Evolutionary conservation across 768 basidiomycete species (phyloP).

Genomic region (Lentinula detonsa): DNA sequence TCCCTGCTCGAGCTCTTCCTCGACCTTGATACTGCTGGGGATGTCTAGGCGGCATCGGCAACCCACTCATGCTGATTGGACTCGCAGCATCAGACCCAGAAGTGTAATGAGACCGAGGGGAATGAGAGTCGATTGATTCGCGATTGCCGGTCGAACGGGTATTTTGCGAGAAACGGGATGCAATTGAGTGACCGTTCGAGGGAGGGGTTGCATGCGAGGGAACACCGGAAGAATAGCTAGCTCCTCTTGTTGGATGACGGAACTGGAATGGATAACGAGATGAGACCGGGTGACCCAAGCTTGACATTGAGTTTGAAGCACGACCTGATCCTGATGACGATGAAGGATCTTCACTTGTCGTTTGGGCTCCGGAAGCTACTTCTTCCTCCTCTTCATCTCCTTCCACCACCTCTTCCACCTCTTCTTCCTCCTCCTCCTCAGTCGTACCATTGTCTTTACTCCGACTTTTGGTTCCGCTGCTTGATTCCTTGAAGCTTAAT

Average conservation of each 20-base stretch:
- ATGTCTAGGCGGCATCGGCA: conserved; percentile 40
- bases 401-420: conserved; percentile 20
- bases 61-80: conserved; percentile 25
- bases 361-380: conserved; percentile 35
- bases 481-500: conserved; percentile 32
- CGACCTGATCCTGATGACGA: conserved; percentile 41
- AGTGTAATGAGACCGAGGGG: conserved; percentile 32
- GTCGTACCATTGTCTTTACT: conserved; percentile 20
- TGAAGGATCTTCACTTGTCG: conserved; percentile 40
- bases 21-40: conserved; percentile 21
- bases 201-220: conserved; percentile 33
- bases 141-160: conserved; percentile 60
- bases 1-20: conserved; percentile 24
- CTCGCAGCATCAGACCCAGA: conserved; percentile 28
- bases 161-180: conserved; percentile 37
- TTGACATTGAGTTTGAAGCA: conserved; percentile 80
- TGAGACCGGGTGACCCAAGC: conserved; percentile 69
- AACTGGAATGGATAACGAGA: conserved; percentile 69
- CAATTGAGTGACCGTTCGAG: conserved; percentile 30
- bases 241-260: conserved; percentile 46
- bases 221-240: conserved; percentile 31
- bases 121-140: conserved; percentile 56
- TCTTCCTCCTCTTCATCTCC: conserved; percentile 26
- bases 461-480: conserved; percentile 15
- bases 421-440: conserved; percentile 25